Conservation (phyloP, 306 rosid genomes). For the Rosa chinensis region DNA sequence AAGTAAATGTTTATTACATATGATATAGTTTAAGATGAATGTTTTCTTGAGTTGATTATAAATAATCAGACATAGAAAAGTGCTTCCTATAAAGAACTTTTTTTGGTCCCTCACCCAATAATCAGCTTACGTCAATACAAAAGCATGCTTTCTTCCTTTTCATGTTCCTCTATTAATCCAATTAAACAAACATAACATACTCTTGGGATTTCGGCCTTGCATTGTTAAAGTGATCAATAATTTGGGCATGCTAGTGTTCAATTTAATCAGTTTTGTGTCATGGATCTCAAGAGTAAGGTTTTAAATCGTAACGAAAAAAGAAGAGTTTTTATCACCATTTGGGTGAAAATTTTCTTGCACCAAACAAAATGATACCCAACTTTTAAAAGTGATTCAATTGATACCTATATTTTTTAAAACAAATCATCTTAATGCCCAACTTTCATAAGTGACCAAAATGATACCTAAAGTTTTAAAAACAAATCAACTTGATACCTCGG, state of each 20-base stretch:
- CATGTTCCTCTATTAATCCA: not conserved
- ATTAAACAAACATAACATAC: not conserved
- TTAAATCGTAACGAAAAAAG: too few relatives aligned
- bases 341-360: too few relatives aligned
- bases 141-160: constrained; percentile 38
- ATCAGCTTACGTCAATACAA: constrained; percentile 38
- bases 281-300: not conserved
- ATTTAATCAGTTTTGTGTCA: not conserved
- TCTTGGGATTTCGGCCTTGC: constrained; percentile 2
- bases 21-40: not conserved
- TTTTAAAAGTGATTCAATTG: too few relatives aligned
- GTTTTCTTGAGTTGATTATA: constrained; percentile 27
- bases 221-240: not conserved
- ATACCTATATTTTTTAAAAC: too few relatives aligned
- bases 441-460: too few relatives aligned
- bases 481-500: too few relatives aligned
- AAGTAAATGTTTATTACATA: constrained; percentile 20
- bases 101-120: constrained; percentile 20
- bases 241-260: constrained; percentile 5
- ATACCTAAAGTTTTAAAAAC: too few relatives aligned
- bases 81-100: constrained; percentile 28
- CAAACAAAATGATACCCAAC: too few relatives aligned
- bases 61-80: constrained; percentile 30
- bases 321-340: too few relatives aligned
- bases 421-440: too few relatives aligned